Conservation (phyloP, 2,329 filamentous ascomycete genomes). For the Xylaria sp. region DNA sequence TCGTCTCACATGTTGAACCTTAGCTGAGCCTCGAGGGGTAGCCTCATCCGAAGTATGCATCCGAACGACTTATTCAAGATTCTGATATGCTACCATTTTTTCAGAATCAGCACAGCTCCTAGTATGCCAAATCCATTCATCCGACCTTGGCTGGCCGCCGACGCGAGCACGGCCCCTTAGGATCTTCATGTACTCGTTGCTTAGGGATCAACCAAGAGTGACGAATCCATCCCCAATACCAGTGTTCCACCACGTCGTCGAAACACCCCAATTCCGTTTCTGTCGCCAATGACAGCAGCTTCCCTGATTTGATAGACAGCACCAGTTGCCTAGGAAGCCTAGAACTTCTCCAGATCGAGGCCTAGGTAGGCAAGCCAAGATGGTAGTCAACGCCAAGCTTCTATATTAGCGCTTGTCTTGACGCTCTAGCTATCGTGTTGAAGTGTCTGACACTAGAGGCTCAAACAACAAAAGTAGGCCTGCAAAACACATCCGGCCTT, state of each 20-base stretch:
- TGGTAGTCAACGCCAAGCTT: neutral
- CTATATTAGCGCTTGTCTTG: neutral
- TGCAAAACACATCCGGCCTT: slow-evolving; percentile 10
- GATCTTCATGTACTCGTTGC: neutral
- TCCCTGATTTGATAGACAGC: neutral
- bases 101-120: neutral
- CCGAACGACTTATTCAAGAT: neutral
- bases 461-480: slow-evolving; percentile 1
- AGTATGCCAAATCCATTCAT: neutral
- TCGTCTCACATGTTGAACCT: neutral
- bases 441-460: neutral
- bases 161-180: neutral
- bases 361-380: neutral
- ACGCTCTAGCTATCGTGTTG: neutral
- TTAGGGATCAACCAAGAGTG: neutral
- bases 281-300: neutral
- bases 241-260: neutral
- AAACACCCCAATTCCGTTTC: neutral
- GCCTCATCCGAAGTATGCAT: neutral
- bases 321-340: neutral
- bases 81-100: neutral
- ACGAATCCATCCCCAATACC: neutral
- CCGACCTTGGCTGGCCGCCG: neutral
- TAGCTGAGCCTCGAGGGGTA: neutral
- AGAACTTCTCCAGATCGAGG: neutral